Conservation (phyloP, 768 basidiomycete genomes). For the Chalciporus pseudorubinellus region DNA sequence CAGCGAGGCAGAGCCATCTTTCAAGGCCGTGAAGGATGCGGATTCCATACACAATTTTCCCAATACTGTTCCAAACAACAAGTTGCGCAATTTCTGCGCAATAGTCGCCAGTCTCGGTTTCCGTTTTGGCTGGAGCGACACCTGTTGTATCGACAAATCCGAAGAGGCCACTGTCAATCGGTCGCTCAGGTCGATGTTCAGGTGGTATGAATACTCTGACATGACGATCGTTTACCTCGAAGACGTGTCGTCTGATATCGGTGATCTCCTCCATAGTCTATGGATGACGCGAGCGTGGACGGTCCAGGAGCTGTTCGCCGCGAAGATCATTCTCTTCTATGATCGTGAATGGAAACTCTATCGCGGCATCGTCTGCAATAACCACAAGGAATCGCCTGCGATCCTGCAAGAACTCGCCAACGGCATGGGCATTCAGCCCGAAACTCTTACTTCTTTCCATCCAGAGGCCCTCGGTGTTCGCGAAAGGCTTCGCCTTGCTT, state of each 20-base stretch:
- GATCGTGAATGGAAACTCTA: conserved; percentile 3
- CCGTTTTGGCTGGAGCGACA: neutral
- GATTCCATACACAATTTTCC: no score
- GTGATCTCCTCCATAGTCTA: neutral
- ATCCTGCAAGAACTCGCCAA: conserved; percentile 5
- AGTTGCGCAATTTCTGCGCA: neutral
- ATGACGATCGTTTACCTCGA: neutral
- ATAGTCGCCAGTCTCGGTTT: neutral
- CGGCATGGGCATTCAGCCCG: neutral
- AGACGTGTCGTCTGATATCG: neutral
- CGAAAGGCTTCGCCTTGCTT: neutral
- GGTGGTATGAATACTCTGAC: neutral
- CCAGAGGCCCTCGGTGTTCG: neutral
- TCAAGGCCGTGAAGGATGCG: neutral
- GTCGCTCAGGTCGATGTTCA: neutral
- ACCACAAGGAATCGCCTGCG: neutral
- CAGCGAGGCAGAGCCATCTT: neutral
- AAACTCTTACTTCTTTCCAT: neutral
- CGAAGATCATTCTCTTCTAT: conserved; percentile 5
- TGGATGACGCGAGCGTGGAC: conserved; percentile 9
- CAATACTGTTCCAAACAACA: neutral
- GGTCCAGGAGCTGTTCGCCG: conserved; percentile 4
- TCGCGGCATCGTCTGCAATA: neutral
- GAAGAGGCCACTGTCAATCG: neutral
- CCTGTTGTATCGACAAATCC: conserved; percentile 1